Percentiles rank a stretch among this genome's conserved stretches.
These are phyloP conservation scores for Botrytis paeoniae DNA, from an alignment of 2,329 filamentous ascomycete species.

Conservation along the genomic window DNA sequence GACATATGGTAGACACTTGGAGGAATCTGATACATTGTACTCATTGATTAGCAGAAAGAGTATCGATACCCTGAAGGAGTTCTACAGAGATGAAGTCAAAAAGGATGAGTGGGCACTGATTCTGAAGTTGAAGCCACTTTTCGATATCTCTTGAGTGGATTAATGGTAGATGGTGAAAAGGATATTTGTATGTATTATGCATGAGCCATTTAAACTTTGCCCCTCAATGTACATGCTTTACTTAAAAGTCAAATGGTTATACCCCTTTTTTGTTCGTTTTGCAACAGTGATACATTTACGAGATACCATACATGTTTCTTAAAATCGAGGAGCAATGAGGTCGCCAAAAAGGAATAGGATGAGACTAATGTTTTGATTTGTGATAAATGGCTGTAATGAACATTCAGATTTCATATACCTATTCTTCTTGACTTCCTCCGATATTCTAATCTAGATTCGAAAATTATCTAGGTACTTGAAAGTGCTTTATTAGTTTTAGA, in stretches of 20 bases:
- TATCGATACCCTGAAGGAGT: constrained; percentile 95
- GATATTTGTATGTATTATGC: background rate
- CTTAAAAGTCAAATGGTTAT: background rate
- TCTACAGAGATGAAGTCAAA: constrained; percentile 80
- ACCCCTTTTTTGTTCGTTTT: background rate
- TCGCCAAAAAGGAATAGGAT: background rate
- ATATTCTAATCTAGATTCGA: too few relatives aligned
- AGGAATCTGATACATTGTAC: constrained; percentile 87
- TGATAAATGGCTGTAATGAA: too few relatives aligned
- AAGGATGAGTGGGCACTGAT: constrained; percentile 95
- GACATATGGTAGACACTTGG: constrained; percentile 88
- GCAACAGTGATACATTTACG: background rate
- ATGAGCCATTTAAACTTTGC: background rate
- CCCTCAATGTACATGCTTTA: background rate
- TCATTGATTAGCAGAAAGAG: constrained; percentile 80
- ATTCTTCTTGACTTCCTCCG: too few relatives aligned
- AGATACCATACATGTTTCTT: background rate
- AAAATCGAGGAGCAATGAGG: background rate
- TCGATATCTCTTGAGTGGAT: constrained; percentile 62
- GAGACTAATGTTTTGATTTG: too few relatives aligned
- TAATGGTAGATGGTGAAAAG: background rate
- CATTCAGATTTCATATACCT: too few relatives aligned
- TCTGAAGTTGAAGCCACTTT: constrained; percentile 90
- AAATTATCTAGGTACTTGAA: too few relatives aligned
- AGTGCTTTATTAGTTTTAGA: background rate